Evolutionary conservation across 495 filamentous ascomycete species (phyloP), one percentile per base, ranked within the genome.

Genomic region (Xylaria sp.): DNA sequence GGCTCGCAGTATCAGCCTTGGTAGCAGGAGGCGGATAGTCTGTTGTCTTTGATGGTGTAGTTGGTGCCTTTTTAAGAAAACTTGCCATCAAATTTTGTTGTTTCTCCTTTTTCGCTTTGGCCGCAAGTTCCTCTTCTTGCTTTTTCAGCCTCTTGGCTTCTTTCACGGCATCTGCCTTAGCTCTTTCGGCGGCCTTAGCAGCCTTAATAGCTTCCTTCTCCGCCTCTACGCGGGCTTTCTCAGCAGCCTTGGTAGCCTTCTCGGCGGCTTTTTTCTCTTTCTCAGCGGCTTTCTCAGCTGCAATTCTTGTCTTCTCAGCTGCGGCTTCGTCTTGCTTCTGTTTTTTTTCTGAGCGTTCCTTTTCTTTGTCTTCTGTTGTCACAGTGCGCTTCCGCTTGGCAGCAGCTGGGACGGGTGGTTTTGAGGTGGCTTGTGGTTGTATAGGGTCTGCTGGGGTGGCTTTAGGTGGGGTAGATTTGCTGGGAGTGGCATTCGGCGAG

Each of bases 41-140:
- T 50, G 82, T 40, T 64, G 80, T 72, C 40, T 76, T 72, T 29
- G 74, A 69, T 31, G 68, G 72, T 19, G 70, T 64, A 71, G 65
- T 61, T 17, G 79, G 71, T 57, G 78, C 74, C 74, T 80, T 78
- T 61, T 80, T 78, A 62, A 81, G 70, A 59, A 77, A 80, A 77
- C 87, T 92, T 84, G 62, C 85, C 79, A 89, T 91, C 64, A 76
- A 72, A 69, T 82, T 87, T 72, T 76, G 84, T 77, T 89, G 90
- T 71, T 90, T 92, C 62, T 90, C 88, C 63, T 91, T 87, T 70
- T 86, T 90, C 29, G 85, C 73, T 80, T 83, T 71, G 6, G 69
- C 66, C 0, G 74, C 73, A 37, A 69, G 73, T 17, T 77, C 75
- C 75, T 88, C 88, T 80, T 92, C 85, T 64, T 88, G 82, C 52